A percentile compares a stretch with the other conserved stretches of the same genome.
Conservation (phyloP, 2,329 filamentous ascomycete species). For the Xylariaceae sp. region DNA sequence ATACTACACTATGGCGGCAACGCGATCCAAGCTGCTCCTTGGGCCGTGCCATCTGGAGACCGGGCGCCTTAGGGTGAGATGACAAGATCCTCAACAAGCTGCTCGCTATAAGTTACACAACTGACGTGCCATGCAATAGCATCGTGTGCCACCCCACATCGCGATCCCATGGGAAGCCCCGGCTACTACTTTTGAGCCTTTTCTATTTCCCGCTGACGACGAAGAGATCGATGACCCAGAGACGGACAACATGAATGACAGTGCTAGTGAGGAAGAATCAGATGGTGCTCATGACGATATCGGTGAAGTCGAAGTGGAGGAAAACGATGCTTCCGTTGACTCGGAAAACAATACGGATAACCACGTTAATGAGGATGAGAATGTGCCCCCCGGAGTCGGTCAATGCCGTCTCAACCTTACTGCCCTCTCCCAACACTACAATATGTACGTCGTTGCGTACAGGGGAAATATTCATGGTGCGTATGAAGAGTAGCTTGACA, state of each 20-base stretch:
- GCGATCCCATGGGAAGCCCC: neutral
- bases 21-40: neutral
- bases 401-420: slow-evolving; percentile 54
- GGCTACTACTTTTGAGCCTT: neutral
- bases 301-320: slow-evolving; percentile 6
- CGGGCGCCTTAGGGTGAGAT: neutral
- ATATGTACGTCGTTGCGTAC: slow-evolving; percentile 63
- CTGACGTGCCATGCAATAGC: neutral
- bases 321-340: slow-evolving; percentile 13
- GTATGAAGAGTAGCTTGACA: too few species aligned
- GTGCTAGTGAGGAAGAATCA: neutral
- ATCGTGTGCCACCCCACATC: neutral
- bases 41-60: neutral
- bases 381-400: slow-evolving; percentile 28
- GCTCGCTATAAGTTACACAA: neutral
- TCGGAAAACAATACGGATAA: neutral
- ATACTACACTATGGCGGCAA: neutral
- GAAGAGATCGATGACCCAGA: neutral
- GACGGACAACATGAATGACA: neutral
- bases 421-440: slow-evolving; percentile 55
- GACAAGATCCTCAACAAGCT: neutral
- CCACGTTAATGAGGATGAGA: neutral
- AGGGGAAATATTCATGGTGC: slow-evolving; percentile 48
- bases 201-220: neutral
- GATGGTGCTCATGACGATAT: slow-evolving; percentile 1